Percentiles rank a stretch among this genome's conserved stretches.
phyloP scores from a whole-genome alignment of 2,329 filamentous ascomycete species.

The Aspergillus tubingensis region DNA sequence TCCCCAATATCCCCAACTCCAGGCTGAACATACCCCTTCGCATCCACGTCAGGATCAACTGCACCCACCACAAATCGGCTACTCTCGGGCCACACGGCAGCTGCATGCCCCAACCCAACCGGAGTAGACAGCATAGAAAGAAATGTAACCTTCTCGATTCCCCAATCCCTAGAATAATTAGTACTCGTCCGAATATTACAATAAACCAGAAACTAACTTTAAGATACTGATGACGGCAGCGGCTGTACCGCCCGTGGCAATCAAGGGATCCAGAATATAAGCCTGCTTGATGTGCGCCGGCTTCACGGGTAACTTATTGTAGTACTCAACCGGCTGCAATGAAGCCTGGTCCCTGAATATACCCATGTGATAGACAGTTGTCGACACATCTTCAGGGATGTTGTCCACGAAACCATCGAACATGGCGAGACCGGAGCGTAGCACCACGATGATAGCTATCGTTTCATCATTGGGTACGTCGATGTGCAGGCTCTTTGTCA shows the following conservation, averaged over 20 bases:
- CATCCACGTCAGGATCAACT: constrained; percentile 27
- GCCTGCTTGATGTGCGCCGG: constrained; percentile 26
- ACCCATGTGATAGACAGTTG: constrained; percentile 32
- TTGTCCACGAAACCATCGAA: constrained; percentile 37
- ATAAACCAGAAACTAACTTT: constrained; percentile 19
- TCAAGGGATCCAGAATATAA: constrained; percentile 30
- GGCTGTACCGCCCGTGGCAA: constrained; percentile 31
- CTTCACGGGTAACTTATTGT: constrained; percentile 33
- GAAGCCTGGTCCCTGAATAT: constrained; percentile 30
- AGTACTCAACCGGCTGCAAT: constrained; percentile 33
- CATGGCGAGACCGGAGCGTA: constrained; percentile 44
- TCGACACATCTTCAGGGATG: constrained; percentile 26
- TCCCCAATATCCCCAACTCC: constrained; percentile 35
- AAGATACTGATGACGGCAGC: constrained; percentile 29
- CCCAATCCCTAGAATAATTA: constrained; percentile 26
- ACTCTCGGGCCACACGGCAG: constrained; percentile 28
- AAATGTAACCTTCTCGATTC: constrained; percentile 30
- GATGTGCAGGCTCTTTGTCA: constrained; percentile 25
- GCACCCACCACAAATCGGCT: constrained; percentile 30
- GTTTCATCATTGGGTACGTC: constrained; percentile 18
- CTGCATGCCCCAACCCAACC: constrained; percentile 23
- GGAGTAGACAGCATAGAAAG: constrained; percentile 27
- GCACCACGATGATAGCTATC: constrained; percentile 31
- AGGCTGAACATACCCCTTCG: constrained; percentile 29
- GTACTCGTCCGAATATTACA: not conserved